phyloP scores from a whole-genome alignment of 2,329 filamentous ascomycete genomes.

The Paracoccidioides brasiliensis region DNA sequence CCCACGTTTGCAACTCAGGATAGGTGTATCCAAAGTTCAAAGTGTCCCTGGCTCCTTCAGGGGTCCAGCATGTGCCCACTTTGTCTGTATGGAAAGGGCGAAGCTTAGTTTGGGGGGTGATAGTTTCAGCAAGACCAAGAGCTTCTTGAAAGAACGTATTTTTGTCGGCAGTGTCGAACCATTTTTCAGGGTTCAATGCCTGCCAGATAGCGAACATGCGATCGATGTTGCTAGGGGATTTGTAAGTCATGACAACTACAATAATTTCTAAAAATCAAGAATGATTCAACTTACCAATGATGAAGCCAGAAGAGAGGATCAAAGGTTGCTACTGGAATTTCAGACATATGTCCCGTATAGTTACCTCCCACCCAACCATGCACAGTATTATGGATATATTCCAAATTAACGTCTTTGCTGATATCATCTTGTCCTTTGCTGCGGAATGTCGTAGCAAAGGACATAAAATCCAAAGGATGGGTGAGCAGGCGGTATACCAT shows the following conservation, averaged over 20 bases:
- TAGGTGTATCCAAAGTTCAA: conserved; percentile 2
- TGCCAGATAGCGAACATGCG: conserved; percentile 3
- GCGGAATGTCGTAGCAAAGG: conserved; percentile 16
- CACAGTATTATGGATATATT: conserved; percentile 34
- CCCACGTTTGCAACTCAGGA: conserved; percentile 3
- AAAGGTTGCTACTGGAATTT: conserved; percentile 61
- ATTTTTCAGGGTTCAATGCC: conserved; percentile 2
- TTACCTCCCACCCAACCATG: conserved; percentile 43
- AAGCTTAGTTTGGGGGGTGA: neutral
- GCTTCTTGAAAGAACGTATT: conserved; percentile 2
- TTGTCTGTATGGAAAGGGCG: conserved; percentile 1
- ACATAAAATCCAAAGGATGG: conserved; percentile 10
- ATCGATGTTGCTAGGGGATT: neutral
- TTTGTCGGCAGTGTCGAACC: conserved; percentile 1
- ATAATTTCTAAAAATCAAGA: neutral
- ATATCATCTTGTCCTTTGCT: conserved; percentile 8
- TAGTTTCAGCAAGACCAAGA: neutral
- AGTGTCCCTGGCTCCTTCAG: neutral
- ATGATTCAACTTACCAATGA: neutral
- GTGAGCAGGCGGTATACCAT: conserved; percentile 13
- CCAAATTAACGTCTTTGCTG: conserved; percentile 19
- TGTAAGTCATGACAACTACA: neutral
- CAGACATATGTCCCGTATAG: conserved; percentile 52
- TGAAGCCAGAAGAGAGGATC: conserved; percentile 41
- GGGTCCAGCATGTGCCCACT: neutral